These are phyloP conservation scores for Saccharomyces mikatae DNA, from an alignment of 805 yeast species.

Conservation along the genomic window DNA sequence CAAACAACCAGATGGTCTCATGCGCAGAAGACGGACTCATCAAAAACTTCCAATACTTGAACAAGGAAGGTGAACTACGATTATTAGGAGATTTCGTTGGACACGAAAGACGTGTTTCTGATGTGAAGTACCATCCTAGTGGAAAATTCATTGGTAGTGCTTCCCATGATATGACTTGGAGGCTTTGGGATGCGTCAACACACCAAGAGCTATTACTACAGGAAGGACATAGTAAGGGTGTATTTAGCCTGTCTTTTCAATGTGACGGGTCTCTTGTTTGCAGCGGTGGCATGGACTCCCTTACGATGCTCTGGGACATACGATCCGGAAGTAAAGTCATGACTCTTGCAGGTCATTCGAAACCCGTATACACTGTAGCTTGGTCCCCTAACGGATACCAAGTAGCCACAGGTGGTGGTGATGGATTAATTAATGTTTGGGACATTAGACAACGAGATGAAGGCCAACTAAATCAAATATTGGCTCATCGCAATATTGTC, in stretches of 20 bases:
- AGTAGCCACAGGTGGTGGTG: conserved; percentile 78
- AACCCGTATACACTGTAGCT: conserved; percentile 60
- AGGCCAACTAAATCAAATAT: conserved; percentile 37
- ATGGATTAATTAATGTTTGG: conserved; percentile 75
- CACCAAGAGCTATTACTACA: conserved; percentile 51
- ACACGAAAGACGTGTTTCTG: conserved; percentile 54
- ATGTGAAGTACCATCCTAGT: conserved; percentile 57
- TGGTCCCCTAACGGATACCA: conserved; percentile 74
- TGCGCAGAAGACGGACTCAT: conserved; percentile 43
- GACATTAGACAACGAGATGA: conserved; percentile 49
- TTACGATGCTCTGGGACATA: conserved; percentile 76
- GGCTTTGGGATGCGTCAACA: conserved; percentile 66
- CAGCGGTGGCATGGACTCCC: conserved; percentile 72
- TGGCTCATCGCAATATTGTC: conserved; percentile 69
- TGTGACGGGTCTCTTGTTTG: conserved; percentile 70
- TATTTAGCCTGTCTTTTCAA: conserved; percentile 55
- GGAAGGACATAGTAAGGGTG: conserved; percentile 79
- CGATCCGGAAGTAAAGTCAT: conserved; percentile 63
- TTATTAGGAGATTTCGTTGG: conserved; percentile 27
- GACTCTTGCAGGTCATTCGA: conserved; percentile 57
- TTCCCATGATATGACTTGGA: conserved; percentile 82
- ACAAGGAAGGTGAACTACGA: conserved; percentile 8
- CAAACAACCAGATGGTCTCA: conserved; percentile 28
- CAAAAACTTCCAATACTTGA: conserved; percentile 28
- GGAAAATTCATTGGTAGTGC: conserved; percentile 54